A percentile compares a stretch with the other conserved stretches of the same genome.
phyloP scores from a whole-genome alignment of 1,139 yeast genomes.

The Yamadazyma diddensiae region DNA sequence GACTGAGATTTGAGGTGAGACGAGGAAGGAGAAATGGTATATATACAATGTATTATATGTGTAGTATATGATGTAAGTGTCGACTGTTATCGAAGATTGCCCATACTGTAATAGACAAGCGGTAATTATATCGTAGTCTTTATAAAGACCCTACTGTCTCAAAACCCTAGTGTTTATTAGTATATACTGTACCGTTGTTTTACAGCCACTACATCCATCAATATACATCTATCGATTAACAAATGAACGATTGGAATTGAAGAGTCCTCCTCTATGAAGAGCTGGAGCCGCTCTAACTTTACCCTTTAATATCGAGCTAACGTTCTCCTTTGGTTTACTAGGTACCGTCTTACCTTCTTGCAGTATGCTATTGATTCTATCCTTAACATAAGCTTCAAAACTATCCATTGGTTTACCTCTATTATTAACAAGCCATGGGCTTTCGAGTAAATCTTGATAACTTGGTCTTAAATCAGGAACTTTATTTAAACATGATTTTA shows the following conservation, averaged over 20 bases:
- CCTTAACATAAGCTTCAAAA: constrained; percentile 38
- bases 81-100: neutral
- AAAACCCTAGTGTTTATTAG: too few species aligned
- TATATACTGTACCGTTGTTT: too few species aligned
- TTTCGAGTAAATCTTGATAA: constrained; percentile 67
- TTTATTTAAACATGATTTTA: constrained; percentile 74
- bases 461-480: constrained; percentile 82
- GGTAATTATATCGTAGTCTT: too few species aligned
- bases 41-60: neutral
- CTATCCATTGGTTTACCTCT: constrained; percentile 23
- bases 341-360: constrained; percentile 12
- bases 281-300: constrained; percentile 41
- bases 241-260: constrained; percentile 12
- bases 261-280: constrained; percentile 41
- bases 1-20: neutral
- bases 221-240: constrained; percentile 8
- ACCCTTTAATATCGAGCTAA: constrained; percentile 33
- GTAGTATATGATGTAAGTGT: constrained; percentile 1
- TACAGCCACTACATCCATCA: too few species aligned
- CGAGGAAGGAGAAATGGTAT: neutral
- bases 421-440: constrained; percentile 74
- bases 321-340: constrained; percentile 27
- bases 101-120: constrained; percentile 1
- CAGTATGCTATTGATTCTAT: constrained; percentile 25
- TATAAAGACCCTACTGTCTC: too few species aligned